These are phyloP conservation scores for Huntiella savannae DNA, from an alignment of 2,329 filamentous ascomycete species.

Conservation along the genomic window DNA sequence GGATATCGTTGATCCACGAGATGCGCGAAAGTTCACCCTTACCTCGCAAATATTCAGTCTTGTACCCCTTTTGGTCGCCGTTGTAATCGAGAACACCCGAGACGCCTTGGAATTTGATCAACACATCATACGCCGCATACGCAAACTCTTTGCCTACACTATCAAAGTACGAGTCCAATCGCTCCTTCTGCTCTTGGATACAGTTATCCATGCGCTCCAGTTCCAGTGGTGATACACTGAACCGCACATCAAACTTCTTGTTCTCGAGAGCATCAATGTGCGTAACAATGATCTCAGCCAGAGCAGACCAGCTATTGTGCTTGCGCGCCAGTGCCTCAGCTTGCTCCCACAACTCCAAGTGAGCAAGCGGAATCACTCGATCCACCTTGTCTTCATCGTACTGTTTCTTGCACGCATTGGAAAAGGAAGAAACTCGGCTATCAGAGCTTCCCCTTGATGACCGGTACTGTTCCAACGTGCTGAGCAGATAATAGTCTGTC, in stretches of 20 bases:
- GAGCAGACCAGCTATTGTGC: slow-evolving; percentile 32
- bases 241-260: slow-evolving; percentile 14
- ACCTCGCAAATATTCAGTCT: slow-evolving; percentile 62
- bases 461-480: slow-evolving; percentile 32
- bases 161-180: slow-evolving; percentile 36
- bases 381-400: slow-evolving; percentile 32
- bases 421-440: slow-evolving; percentile 22
- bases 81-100: slow-evolving; percentile 52
- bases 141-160: slow-evolving; percentile 48
- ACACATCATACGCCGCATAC: slow-evolving; percentile 60
- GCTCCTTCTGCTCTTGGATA: slow-evolving; percentile 25
- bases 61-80: slow-evolving; percentile 45
- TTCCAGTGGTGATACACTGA: slow-evolving; percentile 17
- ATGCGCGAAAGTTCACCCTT: slow-evolving; percentile 56
- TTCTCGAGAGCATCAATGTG: slow-evolving; percentile 26
- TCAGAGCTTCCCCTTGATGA: slow-evolving; percentile 29
- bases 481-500: slow-evolving; percentile 35
- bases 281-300: slow-evolving; percentile 36
- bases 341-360: slow-evolving; percentile 37
- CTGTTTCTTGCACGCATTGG: slow-evolving; percentile 27
- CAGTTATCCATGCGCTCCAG: slow-evolving; percentile 17
- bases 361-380: slow-evolving; percentile 33
- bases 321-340: slow-evolving; percentile 39
- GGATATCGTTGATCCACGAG: slow-evolving; percentile 87
- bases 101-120: slow-evolving; percentile 49